These are phyloP conservation scores for Aureobasidium leucospermi DNA, from an alignment of 2,329 filamentous ascomycete species.

Conservation along the genomic window DNA sequence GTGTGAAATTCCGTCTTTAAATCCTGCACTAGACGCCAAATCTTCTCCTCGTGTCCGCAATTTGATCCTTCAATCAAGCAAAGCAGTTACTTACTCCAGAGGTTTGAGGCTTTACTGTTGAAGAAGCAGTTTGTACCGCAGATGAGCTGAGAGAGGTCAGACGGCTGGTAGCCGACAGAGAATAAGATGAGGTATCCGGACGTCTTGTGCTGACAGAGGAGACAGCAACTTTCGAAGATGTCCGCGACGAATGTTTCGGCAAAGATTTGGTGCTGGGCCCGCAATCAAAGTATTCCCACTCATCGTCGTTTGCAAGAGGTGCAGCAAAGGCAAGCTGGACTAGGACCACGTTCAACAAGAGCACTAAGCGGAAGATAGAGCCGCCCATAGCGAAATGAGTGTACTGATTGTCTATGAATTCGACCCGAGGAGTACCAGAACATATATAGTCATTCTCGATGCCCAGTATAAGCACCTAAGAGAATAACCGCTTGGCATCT, in stretches of 20 bases:
- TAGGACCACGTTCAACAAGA: neutral
- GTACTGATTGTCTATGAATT: neutral
- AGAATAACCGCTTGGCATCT: slow-evolving; percentile 1
- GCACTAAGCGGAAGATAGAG: neutral
- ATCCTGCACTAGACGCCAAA: no score
- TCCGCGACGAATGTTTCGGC: neutral
- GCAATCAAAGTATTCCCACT: neutral
- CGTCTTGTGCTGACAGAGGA: neutral
- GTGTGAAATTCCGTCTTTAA: no score
- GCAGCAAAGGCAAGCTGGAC: neutral
- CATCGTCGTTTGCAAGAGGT: neutral
- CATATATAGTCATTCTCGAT: neutral
- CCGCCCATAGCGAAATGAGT: neutral
- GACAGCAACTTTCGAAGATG: neutral
- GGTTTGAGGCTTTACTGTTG: slow-evolving; percentile 13
- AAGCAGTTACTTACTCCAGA: slow-evolving; percentile 8
- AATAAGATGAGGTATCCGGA: neutral
- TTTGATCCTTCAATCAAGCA: neutral
- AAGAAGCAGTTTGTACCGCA: slow-evolving; percentile 24
- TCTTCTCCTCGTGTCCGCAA: no score
- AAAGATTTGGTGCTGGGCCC: neutral
- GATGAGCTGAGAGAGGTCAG: slow-evolving; percentile 23
- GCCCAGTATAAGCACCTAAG: neutral
- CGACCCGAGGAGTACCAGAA: neutral
- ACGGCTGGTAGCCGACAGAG: slow-evolving; percentile 16